Conservation (phyloP, 495 filamentous ascomycete genomes). For the Xylaria flabelliformis region DNA sequence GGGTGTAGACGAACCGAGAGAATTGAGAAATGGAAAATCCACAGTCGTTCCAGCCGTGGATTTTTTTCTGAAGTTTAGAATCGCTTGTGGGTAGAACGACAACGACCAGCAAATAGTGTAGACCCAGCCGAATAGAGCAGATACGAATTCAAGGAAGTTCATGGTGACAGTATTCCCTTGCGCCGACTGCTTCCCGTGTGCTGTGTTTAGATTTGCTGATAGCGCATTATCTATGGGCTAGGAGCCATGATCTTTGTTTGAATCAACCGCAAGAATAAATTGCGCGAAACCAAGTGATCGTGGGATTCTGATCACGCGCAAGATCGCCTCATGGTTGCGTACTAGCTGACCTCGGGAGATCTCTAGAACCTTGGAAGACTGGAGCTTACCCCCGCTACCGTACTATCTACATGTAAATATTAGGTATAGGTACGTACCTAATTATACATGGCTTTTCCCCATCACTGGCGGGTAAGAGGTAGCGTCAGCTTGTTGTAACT, state of each 20-base stretch:
- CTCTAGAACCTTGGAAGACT: no score
- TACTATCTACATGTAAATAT: not conserved
- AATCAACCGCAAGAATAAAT: not conserved
- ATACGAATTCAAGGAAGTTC: constrained; percentile 50
- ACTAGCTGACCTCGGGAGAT: not conserved
- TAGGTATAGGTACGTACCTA: not conserved
- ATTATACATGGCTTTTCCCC: not conserved
- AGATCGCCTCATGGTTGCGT: constrained; percentile 2
- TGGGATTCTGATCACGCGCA: constrained; percentile 1
- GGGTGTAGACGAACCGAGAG: constrained; percentile 64
- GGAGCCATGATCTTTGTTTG: constrained; percentile 12
- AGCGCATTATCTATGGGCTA: not conserved
- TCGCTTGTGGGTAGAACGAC: constrained; percentile 91
- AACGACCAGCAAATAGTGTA: constrained; percentile 79
- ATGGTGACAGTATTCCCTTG: constrained; percentile 29
- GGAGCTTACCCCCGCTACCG: not conserved
- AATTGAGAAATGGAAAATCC: constrained; percentile 85
- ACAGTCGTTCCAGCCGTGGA: constrained; percentile 84
- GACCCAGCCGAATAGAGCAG: constrained; percentile 62
- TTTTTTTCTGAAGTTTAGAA: constrained; percentile 74
- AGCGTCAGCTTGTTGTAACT: not conserved
- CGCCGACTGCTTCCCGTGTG: not conserved
- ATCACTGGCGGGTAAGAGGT: no score
- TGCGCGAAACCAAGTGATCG: not conserved
- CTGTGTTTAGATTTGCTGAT: not conserved